Evolutionary conservation across 805 yeast species (phyloP).

Genomic region (Ogataea paraovalis): DNA sequence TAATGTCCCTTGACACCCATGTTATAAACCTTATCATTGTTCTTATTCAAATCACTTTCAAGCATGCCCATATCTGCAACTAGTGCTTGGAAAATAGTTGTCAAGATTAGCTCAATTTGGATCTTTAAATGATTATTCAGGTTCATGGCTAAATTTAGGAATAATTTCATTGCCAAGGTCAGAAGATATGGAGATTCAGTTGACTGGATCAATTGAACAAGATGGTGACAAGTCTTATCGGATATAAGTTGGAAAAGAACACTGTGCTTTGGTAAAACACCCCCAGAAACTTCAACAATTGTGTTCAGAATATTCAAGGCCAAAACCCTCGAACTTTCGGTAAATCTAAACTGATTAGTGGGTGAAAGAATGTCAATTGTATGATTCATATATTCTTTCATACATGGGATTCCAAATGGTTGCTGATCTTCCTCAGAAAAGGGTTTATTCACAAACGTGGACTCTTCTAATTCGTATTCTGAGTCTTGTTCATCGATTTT

Average conservation of each 20-base stretch:
- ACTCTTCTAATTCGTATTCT: not conserved
- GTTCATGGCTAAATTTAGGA: conserved; percentile 66
- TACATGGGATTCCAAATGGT: conserved; percentile 70
- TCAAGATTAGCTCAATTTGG: conserved; percentile 74
- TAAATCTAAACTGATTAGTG: conserved; percentile 75
- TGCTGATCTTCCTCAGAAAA: conserved; percentile 28
- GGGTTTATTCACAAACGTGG: conserved; percentile 20
- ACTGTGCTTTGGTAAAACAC: conserved; percentile 55
- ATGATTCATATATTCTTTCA: conserved; percentile 71
- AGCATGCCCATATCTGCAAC: conserved; percentile 25
- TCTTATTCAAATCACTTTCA: conserved; percentile 25
- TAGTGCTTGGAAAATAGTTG: conserved; percentile 51
- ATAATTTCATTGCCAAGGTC: conserved; percentile 70
- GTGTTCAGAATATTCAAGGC: conserved; percentile 73
- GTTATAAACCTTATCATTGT: conserved; percentile 27
- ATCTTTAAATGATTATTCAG: conserved; percentile 63
- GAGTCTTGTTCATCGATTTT: not conserved
- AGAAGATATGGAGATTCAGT: conserved; percentile 69
- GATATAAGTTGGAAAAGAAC: conserved; percentile 64
- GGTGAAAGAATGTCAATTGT: conserved; percentile 80
- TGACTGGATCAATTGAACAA: conserved; percentile 73
- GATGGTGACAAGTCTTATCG: conserved; percentile 80
- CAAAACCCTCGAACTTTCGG: conserved; percentile 81
- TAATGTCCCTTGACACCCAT: conserved; percentile 25
- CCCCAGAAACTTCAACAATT: conserved; percentile 80